Percentiles rank a stretch among this genome's conserved stretches.
phyloP scores from a whole-genome alignment of 768 basidiomycete genomes.

The Tremella yokohamensis region DNA sequence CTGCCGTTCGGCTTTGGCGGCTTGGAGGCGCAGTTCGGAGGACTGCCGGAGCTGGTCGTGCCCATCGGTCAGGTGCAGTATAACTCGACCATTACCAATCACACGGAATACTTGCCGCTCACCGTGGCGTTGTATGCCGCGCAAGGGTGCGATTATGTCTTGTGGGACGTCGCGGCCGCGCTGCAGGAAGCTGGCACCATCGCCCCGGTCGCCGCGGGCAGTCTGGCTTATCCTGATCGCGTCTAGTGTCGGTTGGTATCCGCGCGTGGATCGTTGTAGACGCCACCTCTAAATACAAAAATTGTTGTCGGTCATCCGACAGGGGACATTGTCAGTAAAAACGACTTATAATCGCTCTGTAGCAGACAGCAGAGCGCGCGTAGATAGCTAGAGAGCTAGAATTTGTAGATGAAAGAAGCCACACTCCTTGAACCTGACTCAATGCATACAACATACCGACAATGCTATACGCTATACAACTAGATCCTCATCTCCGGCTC shows the following conservation, averaged over 20 bases:
- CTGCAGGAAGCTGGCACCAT: constrained; percentile 17
- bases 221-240: not conserved
- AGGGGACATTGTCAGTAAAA: too few relatives aligned
- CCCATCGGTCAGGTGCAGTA: constrained; percentile 39
- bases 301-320: too few relatives aligned
- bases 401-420: too few relatives aligned
- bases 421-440: too few relatives aligned
- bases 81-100: constrained; percentile 33
- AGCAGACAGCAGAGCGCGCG: too few relatives aligned
- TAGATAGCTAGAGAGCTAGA: too few relatives aligned
- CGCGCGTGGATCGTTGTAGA: too few relatives aligned
- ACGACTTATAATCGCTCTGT: too few relatives aligned
- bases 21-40: constrained; percentile 16
- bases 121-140: constrained; percentile 34
- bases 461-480: not conserved
- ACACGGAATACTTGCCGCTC: constrained; percentile 42
- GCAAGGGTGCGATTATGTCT: constrained; percentile 39
- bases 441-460: too few relatives aligned
- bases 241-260: too few relatives aligned
- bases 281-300: too few relatives aligned
- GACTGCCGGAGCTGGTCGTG: constrained; percentile 33
- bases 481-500: not conserved
- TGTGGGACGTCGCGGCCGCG: constrained; percentile 37
- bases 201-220: too few relatives aligned
- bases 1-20: constrained; percentile 10